phyloP scores from a whole-genome alignment of 2,329 filamentous ascomycete species.

The Aspergillus quadricinctus region DNA sequence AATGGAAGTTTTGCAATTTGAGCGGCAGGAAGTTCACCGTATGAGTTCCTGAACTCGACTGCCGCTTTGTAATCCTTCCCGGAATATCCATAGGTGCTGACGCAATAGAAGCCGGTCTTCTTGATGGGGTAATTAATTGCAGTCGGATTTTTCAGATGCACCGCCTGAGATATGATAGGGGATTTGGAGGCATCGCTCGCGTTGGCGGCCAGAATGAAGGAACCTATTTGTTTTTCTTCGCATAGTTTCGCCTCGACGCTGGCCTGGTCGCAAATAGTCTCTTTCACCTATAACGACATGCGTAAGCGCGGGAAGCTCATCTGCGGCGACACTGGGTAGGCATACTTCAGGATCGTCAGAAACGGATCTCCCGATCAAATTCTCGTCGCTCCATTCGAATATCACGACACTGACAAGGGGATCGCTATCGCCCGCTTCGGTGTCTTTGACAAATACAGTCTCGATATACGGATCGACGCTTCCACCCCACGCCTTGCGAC shows the following conservation, averaged over 20 bases:
- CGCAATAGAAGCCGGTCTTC: conserved; percentile 94
- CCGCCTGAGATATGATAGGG: conserved; percentile 70
- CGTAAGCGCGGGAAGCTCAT: conserved; percentile 21
- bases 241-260: conserved; percentile 68
- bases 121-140: conserved; percentile 76
- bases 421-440: conserved; percentile 59
- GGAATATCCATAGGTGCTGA: conserved; percentile 70
- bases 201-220: conserved; percentile 77
- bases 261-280: conserved; percentile 72
- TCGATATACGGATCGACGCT: conserved; percentile 83
- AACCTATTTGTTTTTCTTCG: conserved; percentile 69
- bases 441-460: conserved; percentile 67
- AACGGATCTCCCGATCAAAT: conserved; percentile 67
- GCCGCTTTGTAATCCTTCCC: conserved; percentile 69
- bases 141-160: conserved; percentile 71
- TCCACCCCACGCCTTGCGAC: conserved; percentile 81
- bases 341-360: conserved; percentile 53
- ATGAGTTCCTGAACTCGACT: conserved; percentile 91
- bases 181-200: conserved; percentile 67
- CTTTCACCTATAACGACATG: conserved; percentile 45
- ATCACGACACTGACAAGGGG: conserved; percentile 79
- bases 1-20: conserved; percentile 97
- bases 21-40: conserved; percentile 88
- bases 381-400: conserved; percentile 89
- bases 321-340: conserved; percentile 7